Base-by-base conservation (phyloP, 1,139 yeast species). In the Taphrina flavorubra region DNA sequence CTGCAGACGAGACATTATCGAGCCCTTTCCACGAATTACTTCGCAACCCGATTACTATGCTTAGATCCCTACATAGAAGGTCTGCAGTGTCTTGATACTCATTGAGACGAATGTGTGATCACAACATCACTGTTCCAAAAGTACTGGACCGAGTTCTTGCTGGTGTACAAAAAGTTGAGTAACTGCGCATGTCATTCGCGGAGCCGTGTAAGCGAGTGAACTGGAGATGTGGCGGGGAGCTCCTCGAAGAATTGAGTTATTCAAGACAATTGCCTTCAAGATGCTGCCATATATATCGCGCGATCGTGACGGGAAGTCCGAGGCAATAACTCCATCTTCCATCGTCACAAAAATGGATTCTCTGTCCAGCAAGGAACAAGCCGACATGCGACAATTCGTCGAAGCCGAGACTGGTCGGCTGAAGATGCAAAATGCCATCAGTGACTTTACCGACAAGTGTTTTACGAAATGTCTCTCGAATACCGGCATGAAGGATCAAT, bases 381-480 rank as follows among this genome's bases (percentile, higher is more conserved):
- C 65, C 16, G 69, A 68, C 6, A 64, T 68, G 63, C 46, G 55
- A 46, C 57, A 40, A 25, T 68, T 68, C 40, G 56, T 68, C 55
- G 69, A 68, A 25, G 44, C 57, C 14, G 69, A 68, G 34, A 68
- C 66, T 46, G 69, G 69, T 14, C 57, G 67, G 14, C 37, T 65
- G 40, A 68, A 68, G 59, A 61, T 68, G 44, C 69, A 68, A 20
- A 51, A 40, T 20, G 67, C 68, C 14, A 68, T 68, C 42, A 40
- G 61, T 11, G 69, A 68, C 44, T 68, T 68, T 47, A 68, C 69
- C 42, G 67, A 61, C 25, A 68, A 59, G 6, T 68, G 69, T 55
- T 68, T 53, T 31, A 61, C 66, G 25, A 57, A 65, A 37, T 68
- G 69, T 47, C 62, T 68, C 51, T 11, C 39, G 34, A 42, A 47